Percentiles rank a stretch among this genome's conserved stretches.
phyloP scores from a whole-genome alignment of 352 stramenopile species.

The Paralagenidium karlingii region DNA sequence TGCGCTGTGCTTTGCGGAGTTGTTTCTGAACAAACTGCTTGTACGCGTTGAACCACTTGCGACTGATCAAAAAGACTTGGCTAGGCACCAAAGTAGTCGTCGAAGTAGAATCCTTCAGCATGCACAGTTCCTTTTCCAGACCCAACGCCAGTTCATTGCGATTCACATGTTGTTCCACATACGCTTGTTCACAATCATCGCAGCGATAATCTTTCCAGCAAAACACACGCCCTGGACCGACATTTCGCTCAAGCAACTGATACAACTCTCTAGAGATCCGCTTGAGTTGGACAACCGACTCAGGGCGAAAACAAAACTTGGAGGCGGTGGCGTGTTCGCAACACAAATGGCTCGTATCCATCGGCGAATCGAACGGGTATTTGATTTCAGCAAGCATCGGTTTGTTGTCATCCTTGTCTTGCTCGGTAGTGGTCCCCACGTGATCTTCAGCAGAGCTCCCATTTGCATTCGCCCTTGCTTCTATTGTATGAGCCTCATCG shows the following conservation, averaged over 20 bases:
- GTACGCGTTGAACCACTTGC: constrained; percentile 6
- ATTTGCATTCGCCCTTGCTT: no score
- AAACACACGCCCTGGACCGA: background rate
- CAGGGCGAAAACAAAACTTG: constrained; percentile 26
- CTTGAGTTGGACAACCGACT: constrained; percentile 38
- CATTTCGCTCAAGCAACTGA: constrained; percentile 3
- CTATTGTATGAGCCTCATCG: no score
- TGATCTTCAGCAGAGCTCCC: no score
- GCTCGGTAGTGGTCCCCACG: no score
- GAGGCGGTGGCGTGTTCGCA: constrained; percentile 24
- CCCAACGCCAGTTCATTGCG: background rate
- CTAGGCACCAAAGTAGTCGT: no score
- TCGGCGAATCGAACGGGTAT: constrained; percentile 26
- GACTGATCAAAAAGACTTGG: constrained; percentile 4
- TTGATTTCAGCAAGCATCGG: constrained; percentile 2
- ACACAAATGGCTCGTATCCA: constrained; percentile 31
- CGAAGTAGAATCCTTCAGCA: background rate
- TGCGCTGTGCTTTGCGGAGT: no score
- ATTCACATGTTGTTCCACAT: background rate
- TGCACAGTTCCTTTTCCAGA: background rate
- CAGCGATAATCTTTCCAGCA: constrained; percentile 1
- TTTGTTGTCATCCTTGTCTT: constrained; percentile 2
- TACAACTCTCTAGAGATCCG: constrained; percentile 39
- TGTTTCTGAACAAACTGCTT: no score
- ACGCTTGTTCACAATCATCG: constrained; percentile 1